Base-by-base conservation (phyloP, 139 green algal species). In the Gonium pectorale region DNA sequence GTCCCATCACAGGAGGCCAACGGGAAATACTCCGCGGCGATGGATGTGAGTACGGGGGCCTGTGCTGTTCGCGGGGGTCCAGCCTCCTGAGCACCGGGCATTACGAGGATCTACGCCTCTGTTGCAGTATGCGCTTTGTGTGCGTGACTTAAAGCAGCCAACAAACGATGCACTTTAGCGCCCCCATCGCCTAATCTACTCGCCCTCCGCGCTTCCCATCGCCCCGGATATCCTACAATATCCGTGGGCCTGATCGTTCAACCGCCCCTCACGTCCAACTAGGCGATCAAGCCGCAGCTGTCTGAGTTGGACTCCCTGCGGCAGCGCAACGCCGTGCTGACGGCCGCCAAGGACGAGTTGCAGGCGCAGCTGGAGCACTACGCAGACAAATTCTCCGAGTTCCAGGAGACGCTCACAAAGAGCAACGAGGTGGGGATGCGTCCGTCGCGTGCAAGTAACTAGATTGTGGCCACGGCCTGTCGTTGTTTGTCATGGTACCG, bases 361-460 rank as follows among this genome's bases (percentile, higher is more conserved):
- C 81, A 85, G 78, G 24, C 37, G 40, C 87, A 91, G 69, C 49
- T 91, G 60, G 82, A 86, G 69, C 60, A 71, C 67, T 89, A 89
- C 43, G 52, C 38, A 3, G 62, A 80, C 31, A 79, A 85, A 52
- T 91, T 89, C 46, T 49, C 46, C 21, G 83, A 88, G 51, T 86
- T 91, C 38, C 87, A 91, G 71, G 56, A 51, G 1, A 83, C 83
- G 33, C 64, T 91, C 21, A 86, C 83, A 8, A 87, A 87, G 63
- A 87, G 67, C 40, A 91, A 89, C 38, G 56, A 89, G 87, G 87
- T 89, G 62, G 27, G 71, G n/a, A n/a, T n/a, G n/a, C n/a, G n/a
- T n/a, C n/a, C n/a, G n/a, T n/a, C n/a, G n/a, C n/a, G n/a, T n/a
- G n/a, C n/a, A n/a, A n/a, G n/a, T n/a, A n/a, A n/a, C n/a, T n/a